A percentile compares a stretch with the other conserved stretches of the same genome.
These are phyloP conservation scores for Alternaria consortialis DNA, from an alignment of 2,329 filamentous ascomycete species.

Conservation along the genomic window DNA sequence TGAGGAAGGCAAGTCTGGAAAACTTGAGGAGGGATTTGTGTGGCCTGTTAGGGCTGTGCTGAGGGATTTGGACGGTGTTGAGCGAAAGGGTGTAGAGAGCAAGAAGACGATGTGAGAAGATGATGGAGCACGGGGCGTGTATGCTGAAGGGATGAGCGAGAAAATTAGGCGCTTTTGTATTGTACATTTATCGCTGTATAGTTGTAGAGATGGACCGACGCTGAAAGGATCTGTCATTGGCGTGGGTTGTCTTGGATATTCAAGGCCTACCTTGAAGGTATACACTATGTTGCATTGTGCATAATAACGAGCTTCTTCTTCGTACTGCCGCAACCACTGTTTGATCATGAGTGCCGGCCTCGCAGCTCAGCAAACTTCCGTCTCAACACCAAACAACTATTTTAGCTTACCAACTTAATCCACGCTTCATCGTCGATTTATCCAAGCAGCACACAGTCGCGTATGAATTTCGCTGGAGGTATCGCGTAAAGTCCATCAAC, in stretches of 20 bases:
- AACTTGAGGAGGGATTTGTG: constrained; percentile 46
- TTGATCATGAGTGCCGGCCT: neutral
- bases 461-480: neutral
- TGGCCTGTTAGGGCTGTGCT: constrained; percentile 47
- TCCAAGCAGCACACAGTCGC: neutral
- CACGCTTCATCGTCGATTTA: too few species aligned
- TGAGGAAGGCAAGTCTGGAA: constrained; percentile 36
- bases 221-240: too few species aligned
- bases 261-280: too few species aligned
- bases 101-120: constrained; percentile 23
- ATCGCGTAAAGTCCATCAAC: constrained; percentile 2
- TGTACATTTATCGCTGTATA: neutral
- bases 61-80: constrained; percentile 36
- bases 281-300: neutral
- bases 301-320: neutral
- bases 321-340: neutral
- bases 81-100: constrained; percentile 14
- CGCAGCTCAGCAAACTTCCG: neutral
- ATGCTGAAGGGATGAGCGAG: neutral
- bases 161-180: neutral
- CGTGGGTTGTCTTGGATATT: too few species aligned
- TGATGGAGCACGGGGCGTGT: neutral
- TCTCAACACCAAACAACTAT: neutral
- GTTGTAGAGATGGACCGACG: neutral
- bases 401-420: neutral